Percentiles rank a stretch among this genome's conserved stretches.
These are phyloP conservation scores for Hymenoscyphus fructigenus DNA, from an alignment of 2,329 filamentous ascomycete genomes.

Conservation along the genomic window DNA sequence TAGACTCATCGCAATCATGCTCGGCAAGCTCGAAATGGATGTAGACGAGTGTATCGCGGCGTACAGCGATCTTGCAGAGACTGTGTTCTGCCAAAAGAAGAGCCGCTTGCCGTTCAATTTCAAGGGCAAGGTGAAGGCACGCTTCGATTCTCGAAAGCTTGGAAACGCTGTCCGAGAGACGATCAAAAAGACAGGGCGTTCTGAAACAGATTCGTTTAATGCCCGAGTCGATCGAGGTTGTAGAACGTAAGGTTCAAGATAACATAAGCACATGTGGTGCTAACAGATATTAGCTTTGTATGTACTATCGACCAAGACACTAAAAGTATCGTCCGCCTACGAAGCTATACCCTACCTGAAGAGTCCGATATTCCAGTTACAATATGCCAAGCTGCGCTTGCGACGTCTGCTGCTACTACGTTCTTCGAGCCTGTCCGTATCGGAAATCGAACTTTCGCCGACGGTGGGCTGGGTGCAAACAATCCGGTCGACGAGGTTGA, in stretches of 20 bases:
- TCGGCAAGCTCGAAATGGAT: slow-evolving; percentile 16
- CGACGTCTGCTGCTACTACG: slow-evolving; percentile 37
- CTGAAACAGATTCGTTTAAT: too few relatives aligned
- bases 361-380: slow-evolving; percentile 29
- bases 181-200: too few relatives aligned
- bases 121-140: slow-evolving; percentile 25
- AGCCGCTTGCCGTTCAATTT: slow-evolving; percentile 21
- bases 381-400: slow-evolving; percentile 35
- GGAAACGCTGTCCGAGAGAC: slow-evolving; percentile 6
- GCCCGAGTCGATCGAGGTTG: too few relatives aligned
- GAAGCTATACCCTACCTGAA: slow-evolving; percentile 30
- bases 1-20: slow-evolving; percentile 20
- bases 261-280: too few relatives aligned
- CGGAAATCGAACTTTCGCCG: slow-evolving; percentile 29
- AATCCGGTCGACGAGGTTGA: slow-evolving; percentile 35
- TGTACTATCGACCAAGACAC: slow-evolving; percentile 20
- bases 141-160: slow-evolving; percentile 34
- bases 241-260: too few relatives aligned
- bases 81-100: slow-evolving; percentile 31
- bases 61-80: slow-evolving; percentile 24
- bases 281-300: slow-evolving; percentile 11
- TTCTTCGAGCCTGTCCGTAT: slow-evolving; percentile 34
- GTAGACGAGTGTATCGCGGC: slow-evolving; percentile 15
- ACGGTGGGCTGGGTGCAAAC: slow-evolving; percentile 35
- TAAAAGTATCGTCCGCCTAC: slow-evolving; percentile 26